A percentile compares a stretch with the other conserved stretches of the same genome.
These are phyloP conservation scores for Cytospora leucostoma DNA, from an alignment of 2,329 filamentous ascomycete species.

Conservation along the genomic window DNA sequence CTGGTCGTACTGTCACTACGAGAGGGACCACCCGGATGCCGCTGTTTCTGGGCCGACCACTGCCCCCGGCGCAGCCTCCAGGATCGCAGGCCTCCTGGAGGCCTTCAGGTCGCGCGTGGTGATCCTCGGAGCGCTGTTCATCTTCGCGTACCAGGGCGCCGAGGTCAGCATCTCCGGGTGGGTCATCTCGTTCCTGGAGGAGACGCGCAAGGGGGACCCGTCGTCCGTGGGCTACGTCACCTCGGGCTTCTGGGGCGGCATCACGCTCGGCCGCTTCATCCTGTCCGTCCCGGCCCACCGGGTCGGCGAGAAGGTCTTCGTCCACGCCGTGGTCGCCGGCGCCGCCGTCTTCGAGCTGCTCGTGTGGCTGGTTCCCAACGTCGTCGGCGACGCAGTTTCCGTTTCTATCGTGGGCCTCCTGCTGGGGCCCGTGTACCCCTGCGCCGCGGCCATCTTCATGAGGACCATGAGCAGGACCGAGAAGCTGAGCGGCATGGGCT, in stretches of 20 bases:
- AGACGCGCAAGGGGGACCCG: constrained; percentile 68
- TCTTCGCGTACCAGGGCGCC: constrained; percentile 83
- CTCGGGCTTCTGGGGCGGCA: constrained; percentile 70
- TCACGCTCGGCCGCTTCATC: constrained; percentile 73
- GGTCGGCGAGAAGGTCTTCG: constrained; percentile 70
- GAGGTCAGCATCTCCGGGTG: constrained; percentile 84
- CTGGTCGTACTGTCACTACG: constrained; percentile 72
- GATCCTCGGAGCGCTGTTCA: constrained; percentile 74
- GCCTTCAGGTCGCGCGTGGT: constrained; percentile 59
- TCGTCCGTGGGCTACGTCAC: constrained; percentile 77
- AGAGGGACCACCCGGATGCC: constrained; percentile 52
- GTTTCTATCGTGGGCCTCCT: constrained; percentile 72
- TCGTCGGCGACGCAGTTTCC: constrained; percentile 69
- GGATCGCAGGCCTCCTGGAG: constrained; percentile 48
- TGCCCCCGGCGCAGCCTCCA: constrained; percentile 14
- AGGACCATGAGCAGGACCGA: constrained; percentile 59
- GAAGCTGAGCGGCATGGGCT: constrained; percentile 64
- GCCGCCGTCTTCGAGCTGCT: constrained; percentile 71
- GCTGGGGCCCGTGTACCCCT: constrained; percentile 79
- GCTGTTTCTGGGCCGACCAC: too few species aligned
- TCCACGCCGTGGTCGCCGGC: constrained; percentile 62
- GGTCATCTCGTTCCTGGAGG: constrained; percentile 84
- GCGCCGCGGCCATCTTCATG: constrained; percentile 65
- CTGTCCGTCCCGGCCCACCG: constrained; percentile 66
- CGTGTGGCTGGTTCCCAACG: constrained; percentile 75